Evolutionary conservation across 1,284 basidiomycete genomes (phyloP), one percentile per base, ranked within the genome.

Genomic region (Rhodofomes roseus): DNA sequence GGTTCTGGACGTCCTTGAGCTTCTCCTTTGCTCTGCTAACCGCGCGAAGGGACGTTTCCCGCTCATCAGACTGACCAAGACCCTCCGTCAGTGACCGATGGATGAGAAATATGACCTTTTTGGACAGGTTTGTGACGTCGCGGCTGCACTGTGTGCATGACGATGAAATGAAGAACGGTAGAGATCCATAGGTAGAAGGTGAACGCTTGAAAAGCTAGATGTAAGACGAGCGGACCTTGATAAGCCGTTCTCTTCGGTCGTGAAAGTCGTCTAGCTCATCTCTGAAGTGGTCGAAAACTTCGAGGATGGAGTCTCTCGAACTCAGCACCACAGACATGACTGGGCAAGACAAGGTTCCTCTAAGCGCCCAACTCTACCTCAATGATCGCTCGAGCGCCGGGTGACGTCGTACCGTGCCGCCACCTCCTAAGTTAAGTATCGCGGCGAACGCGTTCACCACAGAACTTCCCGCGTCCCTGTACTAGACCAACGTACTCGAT

Each of bases 41-140:
- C 1, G 88, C 84, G 34, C 73, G 73, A 39, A 73, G 66, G 29
- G 73, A 72, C 22, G 70, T 69, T 3, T 69, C 63, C 31, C 65
- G 67, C 55, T 70, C 71, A 36, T 65, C 63, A 16, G 57, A 46
- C 29, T 81, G 75, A 52, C 68, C 63, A 41, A 68, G 70, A 66
- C 78, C 78, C 65, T 84, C 85, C 62, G 82, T 79, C 57, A 84
- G 78, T 59, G 87, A 79, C 44, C 95, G 89, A 70, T 98, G 96
- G 3, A 98, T 81, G 53, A 94, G 87, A 70, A 98, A 98, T 63
- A 99, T 98, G 69, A 89, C 81, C 74, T 94, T 96, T 74, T 99
- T 99, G 51, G 95, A 95, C n/a, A 92, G 80, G 64, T 87, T 91
- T 16, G 96, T 98, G 63, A 95, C 84, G 72, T 97, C 95, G 36